Evolutionary conservation across 73 alveolate genomes (phyloP).

Genomic region (Effrenium voratum): DNA sequence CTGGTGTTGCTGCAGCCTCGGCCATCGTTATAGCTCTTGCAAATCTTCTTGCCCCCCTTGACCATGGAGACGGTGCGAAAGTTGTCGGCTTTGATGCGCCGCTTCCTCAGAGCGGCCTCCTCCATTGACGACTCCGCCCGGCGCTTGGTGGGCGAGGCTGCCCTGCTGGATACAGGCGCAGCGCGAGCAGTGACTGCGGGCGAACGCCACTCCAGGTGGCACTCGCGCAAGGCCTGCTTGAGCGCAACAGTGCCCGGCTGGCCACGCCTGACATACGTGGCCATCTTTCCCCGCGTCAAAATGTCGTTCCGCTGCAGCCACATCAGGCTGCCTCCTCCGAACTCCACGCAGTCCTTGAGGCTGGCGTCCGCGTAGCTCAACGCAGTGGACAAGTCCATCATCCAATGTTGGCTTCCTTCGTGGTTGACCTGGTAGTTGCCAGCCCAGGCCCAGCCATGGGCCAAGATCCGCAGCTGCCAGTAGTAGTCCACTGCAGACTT

Average conservation of each 20-base stretch:
- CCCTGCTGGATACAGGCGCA: not conserved
- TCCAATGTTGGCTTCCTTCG: not conserved
- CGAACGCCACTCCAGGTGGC: constrained; percentile 3
- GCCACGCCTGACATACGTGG: not conserved
- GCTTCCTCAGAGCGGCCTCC: not conserved
- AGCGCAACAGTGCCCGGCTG: not conserved
- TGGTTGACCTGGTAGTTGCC: not conserved
- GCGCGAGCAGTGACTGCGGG: not conserved
- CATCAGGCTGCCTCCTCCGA: not conserved
- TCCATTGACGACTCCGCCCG: not conserved
- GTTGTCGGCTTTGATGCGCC: not conserved
- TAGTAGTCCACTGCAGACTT: not conserved
- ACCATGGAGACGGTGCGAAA: not conserved
- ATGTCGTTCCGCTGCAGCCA: not conserved
- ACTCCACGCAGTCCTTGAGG: not conserved
- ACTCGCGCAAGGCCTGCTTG: not conserved
- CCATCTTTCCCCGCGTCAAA: not conserved
- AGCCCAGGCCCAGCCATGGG: not conserved
- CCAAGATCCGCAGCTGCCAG: not conserved
- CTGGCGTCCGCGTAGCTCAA: not conserved
- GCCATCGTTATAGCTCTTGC: not conserved
- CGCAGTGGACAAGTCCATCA: not conserved
- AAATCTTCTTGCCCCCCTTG: not conserved
- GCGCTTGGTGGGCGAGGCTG: not conserved
- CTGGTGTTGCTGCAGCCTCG: not conserved